phyloP scores from a whole-genome alignment of 129 eudicot species.

The Escallonia rubra region DNA sequence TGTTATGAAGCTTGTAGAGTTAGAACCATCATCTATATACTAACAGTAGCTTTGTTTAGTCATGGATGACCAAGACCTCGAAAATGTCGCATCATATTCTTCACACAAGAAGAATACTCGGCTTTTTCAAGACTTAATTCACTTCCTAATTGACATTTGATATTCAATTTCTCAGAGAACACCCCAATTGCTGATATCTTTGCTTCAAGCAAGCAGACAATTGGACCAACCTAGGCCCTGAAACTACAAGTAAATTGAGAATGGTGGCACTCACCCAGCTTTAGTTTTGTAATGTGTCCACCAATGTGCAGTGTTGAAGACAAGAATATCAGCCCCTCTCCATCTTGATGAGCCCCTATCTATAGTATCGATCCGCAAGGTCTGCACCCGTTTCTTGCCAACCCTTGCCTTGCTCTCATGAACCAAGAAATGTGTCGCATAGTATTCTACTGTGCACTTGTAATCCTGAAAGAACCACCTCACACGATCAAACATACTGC shows the following conservation, averaged over 20 bases:
- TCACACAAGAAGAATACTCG: too few relatives aligned
- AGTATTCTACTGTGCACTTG: conserved; percentile 88
- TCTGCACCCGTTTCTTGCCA: conserved; percentile 77
- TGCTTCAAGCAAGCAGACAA: not conserved
- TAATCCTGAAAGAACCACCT: conserved; percentile 49
- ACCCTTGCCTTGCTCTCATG: conserved; percentile 91
- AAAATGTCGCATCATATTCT: too few relatives aligned
- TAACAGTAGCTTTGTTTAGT: too few relatives aligned
- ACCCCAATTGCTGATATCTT: too few relatives aligned
- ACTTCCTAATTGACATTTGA: too few relatives aligned
- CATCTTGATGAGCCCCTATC: conserved; percentile 89
- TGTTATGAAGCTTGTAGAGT: conserved; percentile 20
- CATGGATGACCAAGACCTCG: too few relatives aligned
- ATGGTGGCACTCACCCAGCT: conserved; percentile 63
- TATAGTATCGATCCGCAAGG: conserved; percentile 78
- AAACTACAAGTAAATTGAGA: not conserved
- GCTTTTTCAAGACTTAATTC: too few relatives aligned
- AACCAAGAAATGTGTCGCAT: conserved; percentile 84
- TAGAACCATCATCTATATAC: not conserved
- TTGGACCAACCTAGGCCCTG: not conserved
- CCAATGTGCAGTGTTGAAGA: conserved; percentile 96
- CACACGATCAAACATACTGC: not conserved
- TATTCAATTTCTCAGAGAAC: too few relatives aligned
- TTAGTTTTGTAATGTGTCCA: conserved; percentile 89
- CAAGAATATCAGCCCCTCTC: conserved; percentile 89